These are phyloP conservation scores for Penicillium fuscoglaucum DNA, from an alignment of 2,329 filamentous ascomycete species.

Conservation along the genomic window DNA sequence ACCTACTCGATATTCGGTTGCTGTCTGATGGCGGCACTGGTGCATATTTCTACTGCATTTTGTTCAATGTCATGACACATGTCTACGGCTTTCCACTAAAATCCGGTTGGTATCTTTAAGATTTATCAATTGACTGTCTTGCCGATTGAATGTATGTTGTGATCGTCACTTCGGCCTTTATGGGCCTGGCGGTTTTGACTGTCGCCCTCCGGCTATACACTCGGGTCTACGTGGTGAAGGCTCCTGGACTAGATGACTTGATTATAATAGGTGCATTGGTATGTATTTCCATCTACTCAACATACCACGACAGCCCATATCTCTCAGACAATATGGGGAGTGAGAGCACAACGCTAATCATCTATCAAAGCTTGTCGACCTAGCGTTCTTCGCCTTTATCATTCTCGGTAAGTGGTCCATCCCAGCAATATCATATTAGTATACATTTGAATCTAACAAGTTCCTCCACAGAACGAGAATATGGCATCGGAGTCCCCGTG, in stretches of 20 bases:
- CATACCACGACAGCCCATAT: not conserved
- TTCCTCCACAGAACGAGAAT: constrained; percentile 17
- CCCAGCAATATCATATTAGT: not conserved
- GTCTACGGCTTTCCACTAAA: not conserved
- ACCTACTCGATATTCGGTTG: not conserved
- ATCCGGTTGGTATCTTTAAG: not conserved
- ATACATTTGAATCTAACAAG: not conserved
- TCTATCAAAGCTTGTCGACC: constrained; percentile 5
- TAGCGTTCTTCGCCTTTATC: constrained; percentile 13
- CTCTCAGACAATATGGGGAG: no score
- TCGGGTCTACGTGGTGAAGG: constrained; percentile 24
- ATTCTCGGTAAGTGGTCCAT: constrained; percentile 15
- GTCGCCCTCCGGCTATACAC: constrained; percentile 28
- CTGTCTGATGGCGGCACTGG: not conserved
- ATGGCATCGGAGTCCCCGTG: constrained; percentile 26
- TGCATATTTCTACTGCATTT: not conserved
- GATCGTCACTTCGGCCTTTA: constrained; percentile 22
- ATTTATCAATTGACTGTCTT: not conserved
- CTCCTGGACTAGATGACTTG: constrained; percentile 32
- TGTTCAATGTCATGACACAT: not conserved
- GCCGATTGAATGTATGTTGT: constrained; percentile 25
- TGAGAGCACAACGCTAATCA: not conserved
- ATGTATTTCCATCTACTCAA: not conserved
- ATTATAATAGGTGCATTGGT: constrained; percentile 27
- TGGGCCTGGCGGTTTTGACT: constrained; percentile 19